Percentiles rank a stretch among this genome's conserved stretches.
Evolutionary conservation across 441 rosid species (phyloP).

Genomic region (Pelargonium australe): DNA sequence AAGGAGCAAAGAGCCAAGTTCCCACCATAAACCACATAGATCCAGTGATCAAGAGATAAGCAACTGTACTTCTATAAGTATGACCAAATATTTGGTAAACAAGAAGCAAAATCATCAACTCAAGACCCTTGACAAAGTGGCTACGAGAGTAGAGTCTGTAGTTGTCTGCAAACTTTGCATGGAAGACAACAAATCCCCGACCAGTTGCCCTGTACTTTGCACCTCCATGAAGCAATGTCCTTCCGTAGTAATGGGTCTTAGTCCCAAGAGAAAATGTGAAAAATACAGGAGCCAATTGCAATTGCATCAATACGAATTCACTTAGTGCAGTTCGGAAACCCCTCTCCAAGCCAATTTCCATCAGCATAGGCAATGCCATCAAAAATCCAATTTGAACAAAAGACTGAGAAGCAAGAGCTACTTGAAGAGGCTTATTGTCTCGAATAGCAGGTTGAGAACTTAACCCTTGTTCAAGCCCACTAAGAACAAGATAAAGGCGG

Average conservation of each 20-base stretch:
- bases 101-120: slow-evolving; percentile 85
- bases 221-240: slow-evolving; percentile 96
- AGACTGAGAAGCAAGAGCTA: slow-evolving; percentile 98
- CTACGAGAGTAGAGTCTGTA: slow-evolving; percentile 95
- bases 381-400: slow-evolving; percentile 93
- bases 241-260: slow-evolving; percentile 92
- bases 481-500: slow-evolving; percentile 94
- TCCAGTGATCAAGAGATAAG: slow-evolving; percentile 76
- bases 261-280: slow-evolving; percentile 99
- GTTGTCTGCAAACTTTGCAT: slow-evolving; percentile 97
- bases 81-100: slow-evolving; percentile 90
- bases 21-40: slow-evolving; percentile 99
- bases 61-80: slow-evolving; percentile 75
- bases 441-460: slow-evolving; percentile 65
- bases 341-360: slow-evolving; percentile 97
- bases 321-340: slow-evolving; percentile 96
- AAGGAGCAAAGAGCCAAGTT: slow-evolving; percentile 98
- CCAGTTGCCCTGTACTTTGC: slow-evolving; percentile 97
- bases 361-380: slow-evolving; percentile 98
- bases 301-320: slow-evolving; percentile 94
- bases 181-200: slow-evolving; percentile 97
- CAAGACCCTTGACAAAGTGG: slow-evolving; percentile 96
- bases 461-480: slow-evolving; percentile 91
- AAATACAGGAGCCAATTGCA: slow-evolving; percentile 95
- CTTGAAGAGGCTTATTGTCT: slow-evolving; percentile 89